A percentile compares a stretch with the other conserved stretches of the same genome.
Conservation (phyloP, 163 green algal genomes). For the Chlamydomonas reinhardtii region DNA sequence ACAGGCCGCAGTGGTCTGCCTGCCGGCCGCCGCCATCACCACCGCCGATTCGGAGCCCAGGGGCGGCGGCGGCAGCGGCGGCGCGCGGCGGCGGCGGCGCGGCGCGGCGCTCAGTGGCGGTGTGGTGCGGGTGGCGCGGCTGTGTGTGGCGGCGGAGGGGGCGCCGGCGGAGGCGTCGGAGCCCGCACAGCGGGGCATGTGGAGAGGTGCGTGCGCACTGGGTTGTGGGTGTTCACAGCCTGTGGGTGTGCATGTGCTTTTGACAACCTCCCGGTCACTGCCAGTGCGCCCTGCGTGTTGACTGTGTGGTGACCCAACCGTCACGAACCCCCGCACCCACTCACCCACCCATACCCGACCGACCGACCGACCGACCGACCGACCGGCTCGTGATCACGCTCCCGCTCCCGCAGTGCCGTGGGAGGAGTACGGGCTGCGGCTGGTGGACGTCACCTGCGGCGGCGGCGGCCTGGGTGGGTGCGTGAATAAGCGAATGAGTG, state of each 20-base stretch:
- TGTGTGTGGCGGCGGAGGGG: neutral
- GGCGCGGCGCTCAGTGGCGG: neutral
- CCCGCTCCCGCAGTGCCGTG: neutral
- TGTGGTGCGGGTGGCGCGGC: neutral
- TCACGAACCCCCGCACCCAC: too few species aligned
- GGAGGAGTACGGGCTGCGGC: constrained; percentile 30
- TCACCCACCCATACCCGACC: too few species aligned
- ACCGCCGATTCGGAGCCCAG: neutral
- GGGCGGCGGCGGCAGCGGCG: neutral
- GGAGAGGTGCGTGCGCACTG: constrained; percentile 1
- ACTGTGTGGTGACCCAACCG: too few species aligned
- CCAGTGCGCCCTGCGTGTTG: too few species aligned
- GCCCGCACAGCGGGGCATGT: constrained; percentile 6
- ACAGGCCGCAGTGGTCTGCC: constrained; percentile 29
- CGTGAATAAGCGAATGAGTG: too few species aligned
- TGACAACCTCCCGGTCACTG: too few species aligned
- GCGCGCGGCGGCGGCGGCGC: too few species aligned
- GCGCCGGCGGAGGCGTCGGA: neutral
- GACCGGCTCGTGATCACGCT: too few species aligned
- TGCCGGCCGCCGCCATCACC: neutral
- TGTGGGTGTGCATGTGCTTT: neutral
- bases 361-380: too few species aligned
- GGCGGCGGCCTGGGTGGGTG: constrained; percentile 4
- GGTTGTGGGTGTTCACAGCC: neutral
- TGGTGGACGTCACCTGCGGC: constrained; percentile 13